Evolutionary conservation across 805 yeast genomes (phyloP).

Genomic region (Hanseniaspora nectarophila): DNA sequence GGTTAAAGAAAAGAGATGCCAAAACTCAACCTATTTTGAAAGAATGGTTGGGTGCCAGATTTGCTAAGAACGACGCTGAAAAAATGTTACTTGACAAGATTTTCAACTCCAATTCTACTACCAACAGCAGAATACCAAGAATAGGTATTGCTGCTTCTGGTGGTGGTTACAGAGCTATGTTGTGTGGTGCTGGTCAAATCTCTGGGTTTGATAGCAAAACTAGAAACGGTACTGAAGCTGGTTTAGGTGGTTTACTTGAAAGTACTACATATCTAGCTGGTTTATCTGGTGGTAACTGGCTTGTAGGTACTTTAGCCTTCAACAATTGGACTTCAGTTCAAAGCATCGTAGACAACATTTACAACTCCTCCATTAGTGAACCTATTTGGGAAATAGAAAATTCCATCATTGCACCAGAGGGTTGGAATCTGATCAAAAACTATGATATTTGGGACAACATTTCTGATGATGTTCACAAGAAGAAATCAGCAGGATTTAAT

Average conservation of each 20-base stretch:
- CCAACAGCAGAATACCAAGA: constrained; percentile 29
- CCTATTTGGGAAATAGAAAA: constrained; percentile 60
- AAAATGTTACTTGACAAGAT: constrained; percentile 9
- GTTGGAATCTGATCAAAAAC: constrained; percentile 43
- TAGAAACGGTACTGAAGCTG: constrained; percentile 38
- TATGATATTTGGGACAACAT: constrained; percentile 44
- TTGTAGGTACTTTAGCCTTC: constrained; percentile 52
- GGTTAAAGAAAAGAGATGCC: constrained; percentile 41
- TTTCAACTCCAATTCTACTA: constrained; percentile 13
- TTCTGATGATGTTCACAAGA: constrained; percentile 39
- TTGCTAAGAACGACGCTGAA: constrained; percentile 21
- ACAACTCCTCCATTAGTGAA: constrained; percentile 23
- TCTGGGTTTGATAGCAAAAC: constrained; percentile 70
- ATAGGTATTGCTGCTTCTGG: constrained; percentile 59
- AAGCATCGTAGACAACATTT: constrained; percentile 35
- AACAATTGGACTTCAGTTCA: constrained; percentile 67
- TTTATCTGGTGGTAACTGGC: constrained; percentile 78
- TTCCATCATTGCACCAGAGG: constrained; percentile 52
- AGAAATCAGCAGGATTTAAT: constrained; percentile 52
- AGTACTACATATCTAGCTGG: constrained; percentile 62
- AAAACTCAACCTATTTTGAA: constrained; percentile 37
- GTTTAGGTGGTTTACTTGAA: constrained; percentile 65
- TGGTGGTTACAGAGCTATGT: constrained; percentile 83
- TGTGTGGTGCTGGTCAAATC: constrained; percentile 74
- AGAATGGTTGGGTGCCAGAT: constrained; percentile 35